Evolutionary conservation across 2,329 filamentous ascomycete species (phyloP).

Genomic region (Claviceps pazoutovae): DNA sequence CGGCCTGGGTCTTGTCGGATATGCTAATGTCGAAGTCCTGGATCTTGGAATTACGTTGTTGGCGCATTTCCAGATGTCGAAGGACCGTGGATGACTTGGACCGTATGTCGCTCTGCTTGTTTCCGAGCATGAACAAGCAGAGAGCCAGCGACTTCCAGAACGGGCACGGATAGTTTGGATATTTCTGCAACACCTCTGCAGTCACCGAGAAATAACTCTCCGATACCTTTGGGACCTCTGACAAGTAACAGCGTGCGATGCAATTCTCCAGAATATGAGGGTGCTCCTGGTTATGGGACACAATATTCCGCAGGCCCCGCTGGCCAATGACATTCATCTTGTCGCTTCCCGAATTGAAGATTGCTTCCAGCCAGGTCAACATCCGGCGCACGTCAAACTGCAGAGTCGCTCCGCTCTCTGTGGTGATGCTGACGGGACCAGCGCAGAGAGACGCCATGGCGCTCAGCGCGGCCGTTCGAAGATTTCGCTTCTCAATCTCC

Average conservation of each 20-base stretch:
- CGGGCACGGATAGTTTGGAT: slow-evolving; percentile 66
- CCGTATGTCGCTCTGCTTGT: slow-evolving; percentile 76
- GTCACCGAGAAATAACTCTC: slow-evolving; percentile 95
- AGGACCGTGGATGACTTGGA: slow-evolving; percentile 77
- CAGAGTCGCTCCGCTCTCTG: slow-evolving; percentile 72
- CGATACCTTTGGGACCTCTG: slow-evolving; percentile 66
- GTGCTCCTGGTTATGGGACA: slow-evolving; percentile 80
- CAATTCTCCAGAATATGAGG: slow-evolving; percentile 77
- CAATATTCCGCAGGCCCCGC: slow-evolving; percentile 75
- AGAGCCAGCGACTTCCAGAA: slow-evolving; percentile 87
- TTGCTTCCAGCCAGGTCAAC: slow-evolving; percentile 88
- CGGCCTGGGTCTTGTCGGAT: slow-evolving; percentile 93
- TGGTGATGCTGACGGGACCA: slow-evolving; percentile 72
- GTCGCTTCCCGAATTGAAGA: slow-evolving; percentile 85
- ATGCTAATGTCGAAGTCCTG: slow-evolving; percentile 98
- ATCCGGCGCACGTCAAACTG: slow-evolving; percentile 88
- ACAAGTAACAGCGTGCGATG: slow-evolving; percentile 79
- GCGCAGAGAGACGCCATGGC: slow-evolving; percentile 91
- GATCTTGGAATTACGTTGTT: slow-evolving; percentile 68
- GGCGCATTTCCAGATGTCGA: slow-evolving; percentile 67
- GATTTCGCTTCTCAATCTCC: slow-evolving; percentile 91
- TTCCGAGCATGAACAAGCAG: slow-evolving; percentile 83
- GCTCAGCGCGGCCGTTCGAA: slow-evolving; percentile 79
- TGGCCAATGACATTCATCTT: slow-evolving; percentile 83
- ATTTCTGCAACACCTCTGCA: slow-evolving; percentile 70